phyloP scores from a whole-genome alignment of 2,329 filamentous ascomycete genomes.

The Daldinia sp. region DNA sequence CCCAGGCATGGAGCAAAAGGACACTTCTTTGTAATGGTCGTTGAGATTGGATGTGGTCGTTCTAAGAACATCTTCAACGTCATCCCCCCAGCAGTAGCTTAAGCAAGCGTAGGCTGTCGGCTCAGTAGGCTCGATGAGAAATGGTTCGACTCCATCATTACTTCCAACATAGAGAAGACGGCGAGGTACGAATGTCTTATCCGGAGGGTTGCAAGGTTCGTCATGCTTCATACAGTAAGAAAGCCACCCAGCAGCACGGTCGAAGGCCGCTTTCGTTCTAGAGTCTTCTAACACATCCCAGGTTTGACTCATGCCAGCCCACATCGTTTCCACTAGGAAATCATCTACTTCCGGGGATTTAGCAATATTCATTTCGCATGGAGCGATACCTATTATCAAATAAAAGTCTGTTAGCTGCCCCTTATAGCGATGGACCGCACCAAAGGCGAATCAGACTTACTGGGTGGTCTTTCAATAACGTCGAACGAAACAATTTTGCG shows the following conservation, averaged over 20 bases:
- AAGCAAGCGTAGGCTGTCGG: background rate
- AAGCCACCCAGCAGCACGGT: background rate
- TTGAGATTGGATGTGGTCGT: background rate
- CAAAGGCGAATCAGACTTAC: background rate
- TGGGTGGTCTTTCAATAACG: background rate
- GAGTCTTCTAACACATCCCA: conserved; percentile 4
- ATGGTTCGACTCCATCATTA: background rate
- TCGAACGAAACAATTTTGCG: background rate
- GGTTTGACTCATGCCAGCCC: background rate
- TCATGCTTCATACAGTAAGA: background rate
- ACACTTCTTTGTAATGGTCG: background rate
- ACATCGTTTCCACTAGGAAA: background rate
- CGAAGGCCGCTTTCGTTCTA: background rate
- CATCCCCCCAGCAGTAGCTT: background rate
- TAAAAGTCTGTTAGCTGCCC: background rate
- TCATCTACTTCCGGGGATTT: background rate
- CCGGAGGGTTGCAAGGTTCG: background rate
- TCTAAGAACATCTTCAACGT: background rate
- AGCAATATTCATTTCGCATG: background rate
- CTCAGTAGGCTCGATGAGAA: background rate
- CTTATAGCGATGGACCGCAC: background rate
- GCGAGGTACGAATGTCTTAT: background rate
- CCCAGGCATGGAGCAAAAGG: background rate
- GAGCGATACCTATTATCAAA: background rate
- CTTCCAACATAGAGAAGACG: background rate